Percentiles rank a stretch among this genome's conserved stretches.
Evolutionary conservation across 768 basidiomycete species (phyloP).

Genomic region (Mycena galopus): DNA sequence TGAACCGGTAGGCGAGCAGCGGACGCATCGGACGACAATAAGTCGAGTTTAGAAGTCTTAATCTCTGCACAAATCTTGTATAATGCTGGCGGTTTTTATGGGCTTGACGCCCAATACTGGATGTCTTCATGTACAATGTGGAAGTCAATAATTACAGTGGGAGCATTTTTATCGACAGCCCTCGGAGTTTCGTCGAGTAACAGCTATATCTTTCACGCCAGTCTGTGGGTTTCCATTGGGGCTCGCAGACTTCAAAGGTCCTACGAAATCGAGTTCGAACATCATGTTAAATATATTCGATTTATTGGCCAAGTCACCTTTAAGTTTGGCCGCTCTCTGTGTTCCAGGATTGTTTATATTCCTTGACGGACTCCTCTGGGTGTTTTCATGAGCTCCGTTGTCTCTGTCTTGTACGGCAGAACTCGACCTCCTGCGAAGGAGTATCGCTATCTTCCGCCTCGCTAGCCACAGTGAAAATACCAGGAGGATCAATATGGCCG

Average conservation of each 20-base stretch:
- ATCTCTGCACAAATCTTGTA: conserved; percentile 1
- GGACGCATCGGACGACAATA: not conserved
- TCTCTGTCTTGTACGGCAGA: conserved; percentile 9
- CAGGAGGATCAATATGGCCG: conserved; percentile 50
- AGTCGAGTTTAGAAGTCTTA: not conserved
- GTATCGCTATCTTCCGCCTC: conserved; percentile 41
- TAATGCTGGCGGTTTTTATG: not conserved
- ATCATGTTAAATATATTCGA: not conserved
- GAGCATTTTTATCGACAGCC: not conserved
- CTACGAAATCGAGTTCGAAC: not conserved
- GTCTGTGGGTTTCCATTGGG: not conserved
- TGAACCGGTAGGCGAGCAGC: conserved; percentile 11
- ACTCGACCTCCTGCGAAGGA: conserved; percentile 1
- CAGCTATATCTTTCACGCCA: not conserved
- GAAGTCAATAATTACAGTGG: not conserved
- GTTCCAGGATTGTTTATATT: not conserved
- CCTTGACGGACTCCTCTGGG: not conserved
- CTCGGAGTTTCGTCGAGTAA: not conserved
- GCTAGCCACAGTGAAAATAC: conserved; percentile 53
- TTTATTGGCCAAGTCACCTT: not conserved
- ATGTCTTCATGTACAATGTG: no score
- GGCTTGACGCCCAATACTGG: not conserved
- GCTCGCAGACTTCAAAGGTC: not conserved
- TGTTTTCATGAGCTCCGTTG: not conserved
- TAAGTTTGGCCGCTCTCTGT: not conserved